Evolutionary conservation across 352 stramenopile genomes (phyloP).

Genomic region (Phytophthora palmivora): DNA sequence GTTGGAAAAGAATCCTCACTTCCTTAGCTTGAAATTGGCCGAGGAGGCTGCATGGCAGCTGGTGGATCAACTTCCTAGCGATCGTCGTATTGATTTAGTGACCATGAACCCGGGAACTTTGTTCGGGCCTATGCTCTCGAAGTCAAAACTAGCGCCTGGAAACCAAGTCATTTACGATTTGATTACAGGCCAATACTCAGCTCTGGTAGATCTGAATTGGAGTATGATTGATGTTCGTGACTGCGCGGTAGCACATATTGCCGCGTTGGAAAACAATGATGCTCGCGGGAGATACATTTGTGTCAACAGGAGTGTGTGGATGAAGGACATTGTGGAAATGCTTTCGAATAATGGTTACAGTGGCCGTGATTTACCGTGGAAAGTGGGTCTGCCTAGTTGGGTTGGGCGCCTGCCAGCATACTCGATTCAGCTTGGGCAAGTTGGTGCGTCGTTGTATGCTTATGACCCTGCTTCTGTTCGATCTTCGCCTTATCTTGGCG

Average conservation of each 20-base stretch:
- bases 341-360: constrained; percentile 86
- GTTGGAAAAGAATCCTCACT: constrained; percentile 88
- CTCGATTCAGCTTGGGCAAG: constrained; percentile 85
- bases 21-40: constrained; percentile 87
- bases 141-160: constrained; percentile 82
- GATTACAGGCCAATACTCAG: constrained; percentile 87
- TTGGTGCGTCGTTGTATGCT: constrained; percentile 76
- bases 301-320: constrained; percentile 86
- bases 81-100: constrained; percentile 86
- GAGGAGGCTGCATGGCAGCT: constrained; percentile 90
- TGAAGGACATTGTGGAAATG: constrained; percentile 91
- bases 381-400: constrained; percentile 83
- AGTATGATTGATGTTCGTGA: constrained; percentile 89
- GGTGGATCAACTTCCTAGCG: constrained; percentile 83
- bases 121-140: constrained; percentile 83
- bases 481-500: constrained; percentile 80
- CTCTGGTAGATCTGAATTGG: constrained; percentile 89
- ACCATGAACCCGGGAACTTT: constrained; percentile 89
- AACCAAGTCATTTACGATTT: constrained; percentile 91
- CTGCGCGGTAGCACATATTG: constrained; percentile 82
- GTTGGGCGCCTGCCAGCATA: constrained; percentile 87
- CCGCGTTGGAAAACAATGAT: constrained; percentile 85
- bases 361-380: constrained; percentile 85
- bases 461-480: constrained; percentile 62
- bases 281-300: constrained; percentile 88